phyloP scores from a whole-genome alignment of 495 filamentous ascomycete species.

The Cudoniella acicularis region DNA sequence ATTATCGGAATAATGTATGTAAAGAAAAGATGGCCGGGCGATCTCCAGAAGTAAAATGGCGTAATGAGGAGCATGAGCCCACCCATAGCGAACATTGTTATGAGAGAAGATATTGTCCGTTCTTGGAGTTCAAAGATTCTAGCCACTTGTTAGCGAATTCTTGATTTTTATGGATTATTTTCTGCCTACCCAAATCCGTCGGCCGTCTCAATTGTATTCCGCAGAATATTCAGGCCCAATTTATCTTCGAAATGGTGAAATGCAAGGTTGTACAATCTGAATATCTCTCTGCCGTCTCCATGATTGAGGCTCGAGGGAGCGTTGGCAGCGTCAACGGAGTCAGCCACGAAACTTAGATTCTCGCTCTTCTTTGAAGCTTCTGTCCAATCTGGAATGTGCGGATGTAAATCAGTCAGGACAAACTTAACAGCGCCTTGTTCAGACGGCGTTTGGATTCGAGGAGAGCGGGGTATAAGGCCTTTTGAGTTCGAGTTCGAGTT shows the following conservation, averaged over 20 bases:
- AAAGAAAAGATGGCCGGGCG: conserved; percentile 55
- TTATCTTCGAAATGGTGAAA: conserved; percentile 75
- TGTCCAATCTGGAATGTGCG: conserved; percentile 60
- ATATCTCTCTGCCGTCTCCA: conserved; percentile 38
- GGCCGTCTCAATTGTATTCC: conserved; percentile 56
- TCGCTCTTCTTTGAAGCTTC: conserved; percentile 43
- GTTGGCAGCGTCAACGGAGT: conserved; percentile 58
- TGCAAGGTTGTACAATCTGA: conserved; percentile 66
- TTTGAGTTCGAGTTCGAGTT: conserved; percentile 18
- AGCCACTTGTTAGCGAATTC: neutral
- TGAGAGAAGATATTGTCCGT: conserved; percentile 47
- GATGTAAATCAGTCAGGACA: conserved; percentile 66
- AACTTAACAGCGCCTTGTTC: conserved; percentile 48
- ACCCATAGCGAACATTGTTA: conserved; percentile 53
- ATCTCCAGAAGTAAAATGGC: conserved; percentile 58
- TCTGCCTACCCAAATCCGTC: conserved; percentile 62
- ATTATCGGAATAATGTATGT: conserved; percentile 62
- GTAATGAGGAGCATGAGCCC: conserved; percentile 50
- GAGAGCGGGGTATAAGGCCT: conserved; percentile 14
- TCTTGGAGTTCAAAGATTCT: conserved; percentile 74
- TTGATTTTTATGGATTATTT: neutral
- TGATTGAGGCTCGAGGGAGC: conserved; percentile 42
- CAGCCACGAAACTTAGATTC: conserved; percentile 50
- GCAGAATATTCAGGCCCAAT: conserved; percentile 52
- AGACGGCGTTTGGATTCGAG: conserved; percentile 7